Conservation (phyloP, 169 alveolate genomes). For the Amoebophrya sp. region DNA sequence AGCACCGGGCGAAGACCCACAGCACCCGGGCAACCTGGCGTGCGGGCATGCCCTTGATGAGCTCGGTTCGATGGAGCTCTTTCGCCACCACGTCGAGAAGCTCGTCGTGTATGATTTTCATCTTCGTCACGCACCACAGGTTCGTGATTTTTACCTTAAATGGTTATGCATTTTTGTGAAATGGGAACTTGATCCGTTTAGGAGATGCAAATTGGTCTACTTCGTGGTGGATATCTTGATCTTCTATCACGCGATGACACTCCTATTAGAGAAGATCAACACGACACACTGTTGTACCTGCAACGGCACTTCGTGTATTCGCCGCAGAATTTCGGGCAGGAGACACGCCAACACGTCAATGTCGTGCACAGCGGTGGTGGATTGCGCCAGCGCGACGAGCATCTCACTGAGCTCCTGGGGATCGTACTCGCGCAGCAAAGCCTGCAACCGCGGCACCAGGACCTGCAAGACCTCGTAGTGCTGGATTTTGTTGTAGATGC, state of each 20-base stretch:
- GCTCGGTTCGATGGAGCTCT: neutral
- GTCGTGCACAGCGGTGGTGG: neutral
- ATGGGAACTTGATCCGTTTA: neutral
- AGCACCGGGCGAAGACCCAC: neutral
- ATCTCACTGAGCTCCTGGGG: slow-evolving; percentile 11
- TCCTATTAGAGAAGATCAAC: too few species aligned
- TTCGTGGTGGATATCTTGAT: too few species aligned
- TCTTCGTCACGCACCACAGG: slow-evolving; percentile 25
- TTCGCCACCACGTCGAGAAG: neutral
- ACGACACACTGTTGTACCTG: too few species aligned
- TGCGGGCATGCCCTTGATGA: neutral
- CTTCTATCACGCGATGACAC: too few species aligned
- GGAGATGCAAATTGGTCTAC: too few species aligned
- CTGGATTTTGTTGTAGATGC: slow-evolving; percentile 11
- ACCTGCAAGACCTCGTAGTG: slow-evolving; percentile 15
- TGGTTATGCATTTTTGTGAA: neutral
- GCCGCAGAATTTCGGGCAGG: neutral
- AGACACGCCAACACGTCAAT: neutral
- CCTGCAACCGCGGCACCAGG: slow-evolving; percentile 16
- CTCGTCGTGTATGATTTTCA: slow-evolving; percentile 3
- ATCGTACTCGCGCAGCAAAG: neutral
- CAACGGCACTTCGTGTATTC: neutral
- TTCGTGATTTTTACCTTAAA: neutral
- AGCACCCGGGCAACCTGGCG: neutral
- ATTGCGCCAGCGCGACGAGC: slow-evolving; percentile 5